phyloP scores from a whole-genome alignment of 768 basidiomycete genomes.

The Ephemerocybe angulata region DNA sequence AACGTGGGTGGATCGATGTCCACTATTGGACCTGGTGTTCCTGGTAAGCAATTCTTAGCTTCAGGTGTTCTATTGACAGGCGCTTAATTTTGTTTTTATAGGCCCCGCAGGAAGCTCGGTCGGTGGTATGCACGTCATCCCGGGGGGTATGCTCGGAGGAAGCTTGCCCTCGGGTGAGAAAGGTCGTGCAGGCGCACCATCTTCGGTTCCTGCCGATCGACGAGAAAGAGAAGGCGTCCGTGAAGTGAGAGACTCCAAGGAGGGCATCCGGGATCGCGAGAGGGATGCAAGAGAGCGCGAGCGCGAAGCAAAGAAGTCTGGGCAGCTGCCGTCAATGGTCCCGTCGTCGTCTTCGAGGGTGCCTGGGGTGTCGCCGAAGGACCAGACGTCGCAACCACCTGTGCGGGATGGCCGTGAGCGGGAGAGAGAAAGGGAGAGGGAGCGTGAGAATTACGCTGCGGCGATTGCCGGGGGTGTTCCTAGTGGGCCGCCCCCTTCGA shows the following conservation, averaged over 20 bases:
- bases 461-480: slow-evolving; percentile 5
- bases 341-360: neutral
- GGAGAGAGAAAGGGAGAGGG: slow-evolving; percentile 11
- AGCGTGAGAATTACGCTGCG: slow-evolving; percentile 11
- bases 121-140: slow-evolving; percentile 9
- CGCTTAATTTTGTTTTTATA: neutral
- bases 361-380: neutral
- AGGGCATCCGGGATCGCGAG: slow-evolving; percentile 9
- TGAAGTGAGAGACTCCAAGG: neutral
- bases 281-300: slow-evolving; percentile 12
- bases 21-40: slow-evolving; percentile 3
- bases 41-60: neutral
- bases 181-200: neutral
- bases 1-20: neutral
- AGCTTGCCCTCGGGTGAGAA: neutral
- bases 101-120: slow-evolving; percentile 4
- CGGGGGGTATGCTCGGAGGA: slow-evolving; percentile 11
- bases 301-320: neutral
- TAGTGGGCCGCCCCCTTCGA: neutral
- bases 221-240: slow-evolving; percentile 8
- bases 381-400: neutral
- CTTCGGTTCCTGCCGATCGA: neutral
- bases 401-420: neutral
- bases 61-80: neutral
- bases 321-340: neutral